These are phyloP conservation scores for Uronychia setigera DNA, from an alignment of 73 alveolate species.

Conservation along the genomic window DNA sequence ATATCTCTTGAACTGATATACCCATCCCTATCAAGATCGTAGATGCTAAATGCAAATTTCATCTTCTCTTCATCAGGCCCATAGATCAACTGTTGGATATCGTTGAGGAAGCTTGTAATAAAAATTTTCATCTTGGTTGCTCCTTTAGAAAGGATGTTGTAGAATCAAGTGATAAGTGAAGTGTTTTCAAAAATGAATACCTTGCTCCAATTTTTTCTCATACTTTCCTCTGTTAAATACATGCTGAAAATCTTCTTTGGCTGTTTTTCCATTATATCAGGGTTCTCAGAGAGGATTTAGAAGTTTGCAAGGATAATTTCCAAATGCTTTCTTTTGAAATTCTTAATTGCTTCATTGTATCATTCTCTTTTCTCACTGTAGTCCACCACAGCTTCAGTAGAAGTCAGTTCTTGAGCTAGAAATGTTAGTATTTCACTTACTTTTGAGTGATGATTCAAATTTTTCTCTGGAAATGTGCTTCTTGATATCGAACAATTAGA, in stretches of 20 bases:
- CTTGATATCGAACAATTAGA: neutral
- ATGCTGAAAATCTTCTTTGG: neutral
- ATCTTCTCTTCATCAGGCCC: slow-evolving; percentile 2
- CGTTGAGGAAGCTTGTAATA: neutral
- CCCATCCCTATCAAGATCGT: slow-evolving; percentile 6
- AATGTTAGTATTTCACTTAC: no score
- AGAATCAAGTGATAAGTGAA: neutral
- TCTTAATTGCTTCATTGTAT: neutral
- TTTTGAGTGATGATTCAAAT: neutral
- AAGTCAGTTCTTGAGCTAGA: neutral
- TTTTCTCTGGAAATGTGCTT: neutral
- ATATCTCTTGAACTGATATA: neutral
- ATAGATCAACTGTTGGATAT: neutral
- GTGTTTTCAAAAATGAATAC: neutral
- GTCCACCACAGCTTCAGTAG: neutral
- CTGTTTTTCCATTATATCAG: neutral
- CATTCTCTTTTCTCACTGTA: neutral
- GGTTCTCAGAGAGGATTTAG: neutral
- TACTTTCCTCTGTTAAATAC: neutral
- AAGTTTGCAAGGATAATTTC: neutral
- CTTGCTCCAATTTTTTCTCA: neutral
- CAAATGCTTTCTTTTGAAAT: neutral
- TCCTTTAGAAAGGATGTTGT: neutral
- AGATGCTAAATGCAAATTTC: neutral
- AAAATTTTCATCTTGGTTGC: neutral